These are phyloP conservation scores for Globisporangium solare DNA, from an alignment of 352 stramenopile species.

Conservation along the genomic window DNA sequence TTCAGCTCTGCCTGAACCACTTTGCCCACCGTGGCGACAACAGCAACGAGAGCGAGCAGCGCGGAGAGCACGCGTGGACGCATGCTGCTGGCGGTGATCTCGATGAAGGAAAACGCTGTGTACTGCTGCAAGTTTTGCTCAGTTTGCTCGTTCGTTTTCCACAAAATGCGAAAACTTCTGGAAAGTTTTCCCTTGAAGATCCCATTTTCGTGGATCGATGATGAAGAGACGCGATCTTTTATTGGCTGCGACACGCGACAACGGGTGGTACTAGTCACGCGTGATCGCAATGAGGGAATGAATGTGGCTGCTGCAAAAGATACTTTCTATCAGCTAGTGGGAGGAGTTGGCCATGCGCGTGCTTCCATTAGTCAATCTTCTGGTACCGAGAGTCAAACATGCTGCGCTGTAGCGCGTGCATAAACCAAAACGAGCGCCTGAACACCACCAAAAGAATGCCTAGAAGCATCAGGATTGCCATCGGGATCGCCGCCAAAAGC, in stretches of 20 bases:
- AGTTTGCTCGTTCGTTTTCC: too few species aligned
- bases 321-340: too few species aligned
- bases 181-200: too few species aligned
- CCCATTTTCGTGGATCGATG: neutral
- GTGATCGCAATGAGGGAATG: too few species aligned
- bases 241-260: neutral
- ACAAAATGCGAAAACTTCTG: too few species aligned
- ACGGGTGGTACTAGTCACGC: neutral
- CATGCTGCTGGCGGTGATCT: slow-evolving; percentile 2
- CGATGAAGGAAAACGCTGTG: neutral
- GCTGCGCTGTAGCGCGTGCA: slow-evolving; percentile 12
- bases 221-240: slow-evolving; percentile 24
- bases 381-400: slow-evolving; percentile 16
- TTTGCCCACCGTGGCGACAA: neutral
- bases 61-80: neutral
- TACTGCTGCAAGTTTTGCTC: neutral
- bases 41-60: neutral
- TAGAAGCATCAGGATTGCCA: slow-evolving; percentile 2
- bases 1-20: slow-evolving; percentile 30
- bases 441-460: slow-evolving; percentile 1
- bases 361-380: slow-evolving; percentile 12
- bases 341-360: too few species aligned
- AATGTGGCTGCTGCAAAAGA: too few species aligned
- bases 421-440: slow-evolving; percentile 16
- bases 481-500: slow-evolving; percentile 11